Base-by-base conservation (phyloP, 164 flowering plant species). In the Kalanchoe fedtschenkoi region DNA sequence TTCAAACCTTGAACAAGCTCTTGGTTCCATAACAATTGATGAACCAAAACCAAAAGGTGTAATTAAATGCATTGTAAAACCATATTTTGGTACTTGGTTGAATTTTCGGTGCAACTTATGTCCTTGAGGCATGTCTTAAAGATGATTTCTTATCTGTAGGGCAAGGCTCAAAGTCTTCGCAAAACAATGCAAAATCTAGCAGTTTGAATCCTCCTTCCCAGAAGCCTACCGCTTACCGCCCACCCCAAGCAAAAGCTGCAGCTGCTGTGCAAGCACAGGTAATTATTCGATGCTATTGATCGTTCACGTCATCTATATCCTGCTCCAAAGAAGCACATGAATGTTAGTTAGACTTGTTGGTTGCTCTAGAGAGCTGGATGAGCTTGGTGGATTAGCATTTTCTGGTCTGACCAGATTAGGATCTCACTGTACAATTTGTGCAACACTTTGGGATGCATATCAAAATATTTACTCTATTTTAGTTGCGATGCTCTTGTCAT, bases 211-310 rank as follows among this genome's bases (percentile, higher is more conserved):
- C 81, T 32, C 71, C 80, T 54, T 68, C 76, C 4, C 88, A 80
- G 68, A 92, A 89, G 78, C 89, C 98, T 58, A 84, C 96, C 63
- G 96, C 97, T 28, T 93, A 88, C 75, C 93, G 95, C 22, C 96
- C 98, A n/a, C 98, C 98, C 41, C 90, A 88, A 69, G 95, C 96
- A 47, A 89, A 85, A 71, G 64, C 34, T 63, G 85, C 88, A 44
- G 97, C 85, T 68, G 78, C 81, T 16, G 68, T 76, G 72, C 87
- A 88, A 70, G 84, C 90, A 63, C 83, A 89, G 89, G 98, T 93
- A 81, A 42, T 26, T 26, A 24, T 14, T n/a, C 28, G 58, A 37
- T n/a, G 11, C 24, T 32, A 34, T 11, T 14, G 57, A 10, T 59
- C 6, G 33, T 55, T 4, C 13, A 5, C 59, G 6, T 55, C 15